Evolutionary conservation across 73 alveolate species (phyloP), one percentile per base, ranked within the genome.

Genomic region (Paramecium bursaria): DNA sequence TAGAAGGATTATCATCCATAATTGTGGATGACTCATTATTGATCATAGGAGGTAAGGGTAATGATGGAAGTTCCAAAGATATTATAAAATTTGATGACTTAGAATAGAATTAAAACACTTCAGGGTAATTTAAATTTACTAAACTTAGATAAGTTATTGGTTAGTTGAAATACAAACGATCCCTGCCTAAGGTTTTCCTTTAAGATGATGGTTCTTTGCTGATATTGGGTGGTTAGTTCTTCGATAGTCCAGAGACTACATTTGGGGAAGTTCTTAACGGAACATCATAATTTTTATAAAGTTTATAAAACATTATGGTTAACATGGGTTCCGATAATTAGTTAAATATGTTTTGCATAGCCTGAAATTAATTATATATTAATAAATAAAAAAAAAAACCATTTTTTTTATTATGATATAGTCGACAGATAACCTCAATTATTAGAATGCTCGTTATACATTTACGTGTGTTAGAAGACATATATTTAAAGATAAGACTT

Each of bases 41-140:
- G 13, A 67, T 67, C 1, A 31, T 67, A 15, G 82, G 82, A 42
- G 82, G 82, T 1, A 67, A 67, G 19, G 82, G 82, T 0, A 25
- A 39, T 35, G 82, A 67, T 4, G 82, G 82, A 31, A 67, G 82
- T 17, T 39, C 33, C 44, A 67, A 67, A 67, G 82, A 67, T 11
- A 42, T 67, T 7, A 42, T 67, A 33, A 14, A 57, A 67, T 67
- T 67, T 21, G 53, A 31, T 31, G 82, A 67, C 3, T 67, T 67
- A 67, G 82, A 67, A 67, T 31, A 42, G 1, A 67, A 67, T 42
- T 46, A 67, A n/a, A 67, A 67, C 44, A 47, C 35, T 9, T 67
- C 82, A 39, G 82, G 82, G 82, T 67, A 67, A 39, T 15, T 7
- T 67, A 15, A 11, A 57, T 57, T 25, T 25, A 31, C 23, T 2